Conservation (phyloP, 305 asterid species). For the Plantago coronopus region DNA sequence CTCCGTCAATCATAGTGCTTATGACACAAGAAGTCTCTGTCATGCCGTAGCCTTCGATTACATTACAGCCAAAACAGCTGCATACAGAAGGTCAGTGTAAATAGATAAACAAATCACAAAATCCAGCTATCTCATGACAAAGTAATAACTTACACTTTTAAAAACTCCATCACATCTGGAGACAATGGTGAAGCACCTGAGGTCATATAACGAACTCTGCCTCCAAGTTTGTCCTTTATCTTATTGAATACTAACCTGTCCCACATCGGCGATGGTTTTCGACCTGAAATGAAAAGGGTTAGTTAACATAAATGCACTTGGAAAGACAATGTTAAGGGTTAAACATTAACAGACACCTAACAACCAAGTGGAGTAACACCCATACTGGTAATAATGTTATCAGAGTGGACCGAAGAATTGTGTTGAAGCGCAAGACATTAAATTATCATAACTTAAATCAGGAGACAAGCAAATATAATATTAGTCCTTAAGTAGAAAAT, state of each 20-base stretch:
- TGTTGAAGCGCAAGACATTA: too few relatives aligned
- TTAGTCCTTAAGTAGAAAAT: too few relatives aligned
- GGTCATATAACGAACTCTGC: slow-evolving; percentile 85
- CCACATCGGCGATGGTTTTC: slow-evolving; percentile 96
- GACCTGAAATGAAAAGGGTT: slow-evolving; percentile 45
- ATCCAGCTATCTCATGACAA: not conserved
- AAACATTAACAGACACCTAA: slow-evolving; percentile 2
- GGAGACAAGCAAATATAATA: too few relatives aligned
- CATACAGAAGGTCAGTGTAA: slow-evolving; percentile 20
- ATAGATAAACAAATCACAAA: slow-evolving; percentile 12
- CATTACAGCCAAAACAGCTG: slow-evolving; percentile 92
- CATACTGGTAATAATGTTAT: too few relatives aligned
- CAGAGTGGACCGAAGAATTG: too few relatives aligned
- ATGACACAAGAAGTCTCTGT: slow-evolving; percentile 96
- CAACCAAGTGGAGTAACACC: slow-evolving; percentile 1
- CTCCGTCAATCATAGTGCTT: slow-evolving; percentile 71
- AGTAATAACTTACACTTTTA: slow-evolving; percentile 72
- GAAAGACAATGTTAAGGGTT: slow-evolving; percentile 9
- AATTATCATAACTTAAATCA: too few relatives aligned
- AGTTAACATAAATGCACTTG: slow-evolving; percentile 5
- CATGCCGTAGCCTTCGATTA: slow-evolving; percentile 95
- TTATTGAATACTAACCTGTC: slow-evolving; percentile 93
- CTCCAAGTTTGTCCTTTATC: slow-evolving; percentile 94
- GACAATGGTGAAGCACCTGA: slow-evolving; percentile 99
- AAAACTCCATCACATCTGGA: slow-evolving; percentile 92